Conservation (phyloP, 768 basidiomycete species). For the Trametes meyenii region DNA sequence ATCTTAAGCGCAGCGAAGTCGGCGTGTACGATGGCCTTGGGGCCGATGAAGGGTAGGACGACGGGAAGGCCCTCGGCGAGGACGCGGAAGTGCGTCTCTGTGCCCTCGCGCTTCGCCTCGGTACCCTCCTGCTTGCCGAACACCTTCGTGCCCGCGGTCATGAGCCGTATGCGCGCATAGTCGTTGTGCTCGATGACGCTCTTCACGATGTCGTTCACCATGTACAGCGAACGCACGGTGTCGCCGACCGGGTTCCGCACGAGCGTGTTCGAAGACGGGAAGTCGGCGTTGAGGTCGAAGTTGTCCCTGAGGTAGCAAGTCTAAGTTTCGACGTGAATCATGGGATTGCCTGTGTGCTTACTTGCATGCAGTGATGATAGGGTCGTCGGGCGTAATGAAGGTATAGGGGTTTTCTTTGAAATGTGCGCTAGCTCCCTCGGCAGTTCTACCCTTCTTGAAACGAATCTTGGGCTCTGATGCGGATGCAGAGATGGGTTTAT, state of each 20-base stretch:
- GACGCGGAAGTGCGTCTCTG: constrained; percentile 68
- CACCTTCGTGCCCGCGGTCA: constrained; percentile 92
- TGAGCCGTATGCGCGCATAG: constrained; percentile 81
- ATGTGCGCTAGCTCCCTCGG: constrained; percentile 33
- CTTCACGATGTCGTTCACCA: constrained; percentile 85
- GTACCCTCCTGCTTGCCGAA: constrained; percentile 86
- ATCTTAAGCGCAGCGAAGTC: constrained; percentile 59
- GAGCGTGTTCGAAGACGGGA: constrained; percentile 78
- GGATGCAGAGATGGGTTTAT: background rate
- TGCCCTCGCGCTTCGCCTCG: constrained; percentile 48
- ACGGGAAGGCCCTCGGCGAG: constrained; percentile 85
- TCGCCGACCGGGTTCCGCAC: constrained; percentile 83
- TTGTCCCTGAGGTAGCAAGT: constrained; percentile 54
- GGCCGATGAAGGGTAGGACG: constrained; percentile 80
- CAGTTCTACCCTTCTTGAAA: constrained; percentile 28
- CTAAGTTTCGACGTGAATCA: background rate
- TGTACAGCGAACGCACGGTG: constrained; percentile 79
- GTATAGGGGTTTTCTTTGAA: constrained; percentile 91
- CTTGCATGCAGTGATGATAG: constrained; percentile 73
- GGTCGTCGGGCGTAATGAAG: constrained; percentile 72
- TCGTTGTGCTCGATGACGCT: constrained; percentile 80
- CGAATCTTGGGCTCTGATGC: constrained; percentile 21
- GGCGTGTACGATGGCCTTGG: constrained; percentile 59
- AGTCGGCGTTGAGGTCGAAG: constrained; percentile 66
- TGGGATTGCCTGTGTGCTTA: constrained; percentile 40